phyloP scores from a whole-genome alignment of 2,329 filamentous ascomycete species.

The Cryphonectria japonica region DNA sequence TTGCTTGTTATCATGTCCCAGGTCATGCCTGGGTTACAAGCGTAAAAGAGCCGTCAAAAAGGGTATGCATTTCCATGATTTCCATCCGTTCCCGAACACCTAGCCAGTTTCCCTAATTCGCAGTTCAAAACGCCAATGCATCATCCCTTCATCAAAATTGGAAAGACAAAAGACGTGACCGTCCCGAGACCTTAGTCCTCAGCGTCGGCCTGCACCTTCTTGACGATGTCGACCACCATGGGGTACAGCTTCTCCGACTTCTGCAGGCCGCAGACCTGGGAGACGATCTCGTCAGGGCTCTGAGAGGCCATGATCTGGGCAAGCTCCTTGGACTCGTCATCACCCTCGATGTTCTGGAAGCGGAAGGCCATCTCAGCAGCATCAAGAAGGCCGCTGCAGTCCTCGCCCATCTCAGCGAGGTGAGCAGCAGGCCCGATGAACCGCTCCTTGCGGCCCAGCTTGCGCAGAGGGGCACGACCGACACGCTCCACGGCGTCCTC shows the following conservation, averaged over 20 bases:
- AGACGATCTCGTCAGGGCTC: slow-evolving; percentile 67
- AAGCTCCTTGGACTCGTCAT: slow-evolving; percentile 86
- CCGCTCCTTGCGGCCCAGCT: slow-evolving; percentile 92
- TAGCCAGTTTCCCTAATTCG: slow-evolving; percentile 15
- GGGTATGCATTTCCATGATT: slow-evolving; percentile 29
- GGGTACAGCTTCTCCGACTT: slow-evolving; percentile 76
- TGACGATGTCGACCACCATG: slow-evolving; percentile 75
- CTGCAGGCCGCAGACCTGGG: slow-evolving; percentile 81
- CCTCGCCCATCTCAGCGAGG: slow-evolving; percentile 79
- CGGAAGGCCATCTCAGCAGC: slow-evolving; percentile 90
- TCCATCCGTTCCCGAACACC: slow-evolving; percentile 26
- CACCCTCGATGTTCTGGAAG: slow-evolving; percentile 92
- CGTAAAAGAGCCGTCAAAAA: slow-evolving; percentile 14
- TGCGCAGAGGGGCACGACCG: slow-evolving; percentile 90
- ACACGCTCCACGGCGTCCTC: slow-evolving; percentile 95
- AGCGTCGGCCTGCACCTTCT: slow-evolving; percentile 75
- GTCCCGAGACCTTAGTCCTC: slow-evolving; percentile 31
- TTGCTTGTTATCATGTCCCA: background rate
- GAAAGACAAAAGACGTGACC: slow-evolving; percentile 11
- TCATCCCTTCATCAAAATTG: slow-evolving; percentile 23
- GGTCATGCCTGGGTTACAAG: slow-evolving; percentile 11
- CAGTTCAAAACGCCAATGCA: slow-evolving; percentile 18
- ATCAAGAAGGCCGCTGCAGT: slow-evolving; percentile 74
- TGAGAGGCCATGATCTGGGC: slow-evolving; percentile 82
- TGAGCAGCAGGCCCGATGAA: slow-evolving; percentile 92